These are phyloP conservation scores for Acacia confusa DNA, from an alignment of 306 rosid species.

Conservation along the genomic window DNA sequence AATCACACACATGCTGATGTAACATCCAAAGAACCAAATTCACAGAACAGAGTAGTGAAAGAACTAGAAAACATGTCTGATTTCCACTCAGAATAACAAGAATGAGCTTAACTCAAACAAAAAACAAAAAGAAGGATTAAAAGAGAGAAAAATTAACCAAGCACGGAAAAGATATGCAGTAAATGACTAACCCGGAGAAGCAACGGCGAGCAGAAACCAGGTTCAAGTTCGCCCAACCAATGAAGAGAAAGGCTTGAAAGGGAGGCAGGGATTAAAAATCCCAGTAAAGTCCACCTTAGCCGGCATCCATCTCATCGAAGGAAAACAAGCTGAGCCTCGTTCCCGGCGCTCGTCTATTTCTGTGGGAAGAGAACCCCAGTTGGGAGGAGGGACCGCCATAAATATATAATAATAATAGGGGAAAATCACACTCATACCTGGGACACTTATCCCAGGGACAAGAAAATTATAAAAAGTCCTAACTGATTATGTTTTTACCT, in stretches of 20 bases:
- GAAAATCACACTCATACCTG: too few species aligned
- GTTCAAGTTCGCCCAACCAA: conserved; percentile 12
- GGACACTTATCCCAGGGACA: too few species aligned
- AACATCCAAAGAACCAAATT: conserved; percentile 18
- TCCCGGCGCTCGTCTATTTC: conserved; percentile 35
- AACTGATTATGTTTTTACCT: too few species aligned
- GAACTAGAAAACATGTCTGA: conserved; percentile 10
- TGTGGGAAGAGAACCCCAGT: conserved; percentile 24
- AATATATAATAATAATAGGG: neutral
- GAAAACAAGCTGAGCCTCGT: conserved; percentile 35
- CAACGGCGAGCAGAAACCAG: conserved; percentile 27
- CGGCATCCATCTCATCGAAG: conserved; percentile 35
- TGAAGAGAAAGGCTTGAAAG: conserved; percentile 28
- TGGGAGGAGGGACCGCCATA: conserved; percentile 51
- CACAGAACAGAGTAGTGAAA: neutral
- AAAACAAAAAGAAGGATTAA: neutral
- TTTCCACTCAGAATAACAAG: conserved; percentile 2
- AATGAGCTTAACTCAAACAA: neutral
- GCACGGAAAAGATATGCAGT: neutral
- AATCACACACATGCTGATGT: neutral
- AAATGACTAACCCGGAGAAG: conserved; percentile 44
- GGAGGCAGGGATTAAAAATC: conserved; percentile 38
- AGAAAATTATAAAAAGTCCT: too few species aligned
- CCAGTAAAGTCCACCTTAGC: conserved; percentile 25
- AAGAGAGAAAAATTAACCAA: neutral